Evolutionary conservation across 192 early-diverging fungal genomes (phyloP), one percentile per base, ranked within the genome.

Genomic region (Linnemannia schmuckeri): DNA sequence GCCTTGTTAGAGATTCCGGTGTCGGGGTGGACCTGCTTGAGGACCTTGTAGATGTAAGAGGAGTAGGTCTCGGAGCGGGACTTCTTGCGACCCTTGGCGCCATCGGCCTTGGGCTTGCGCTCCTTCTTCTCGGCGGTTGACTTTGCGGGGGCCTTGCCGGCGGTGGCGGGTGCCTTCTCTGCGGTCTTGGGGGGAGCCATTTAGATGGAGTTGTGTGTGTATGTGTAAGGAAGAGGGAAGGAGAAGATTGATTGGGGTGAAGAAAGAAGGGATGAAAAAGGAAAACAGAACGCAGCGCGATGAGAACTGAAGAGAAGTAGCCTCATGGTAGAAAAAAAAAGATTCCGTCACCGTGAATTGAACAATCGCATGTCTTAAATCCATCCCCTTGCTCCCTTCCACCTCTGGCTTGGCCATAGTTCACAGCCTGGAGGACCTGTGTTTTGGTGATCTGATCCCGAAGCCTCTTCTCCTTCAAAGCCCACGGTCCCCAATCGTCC

Each of bases 1-100:
- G 97, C 96, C 93, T 97, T 97, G 95, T 97, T 97, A 80, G 97
- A 98, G 91, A 98, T 97, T 90, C 97, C 97, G 44, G 96, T 97
- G 88, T 98, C 97, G 78, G 97, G 97, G 93, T 98, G 97, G 77
- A 98, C 97, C 90, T 98, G 97, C 92, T 98, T 98, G 79, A 98
- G 91, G 69, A 98, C 97, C 92, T 97, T 97, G 95, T 97, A 98
- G 92, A 98, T 97, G 92, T 98, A 98, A 81, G 96, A 95, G 74
- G 95, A 95, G 95, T 96, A 97, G 70, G 96, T 97, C 90, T 98
- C 96, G 81, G 95, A 96, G 84, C 96, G 93, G 79, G 88, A 83
- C 81, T 89, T 91, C 89, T 95, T 96, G 77, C 89, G 87, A 77
- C 90, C 94, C 90, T 93, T 95, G 77, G 79, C 89, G 70, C 89